Conservation (phyloP, 1,284 basidiomycete genomes). For the Boletus smithii region DNA sequence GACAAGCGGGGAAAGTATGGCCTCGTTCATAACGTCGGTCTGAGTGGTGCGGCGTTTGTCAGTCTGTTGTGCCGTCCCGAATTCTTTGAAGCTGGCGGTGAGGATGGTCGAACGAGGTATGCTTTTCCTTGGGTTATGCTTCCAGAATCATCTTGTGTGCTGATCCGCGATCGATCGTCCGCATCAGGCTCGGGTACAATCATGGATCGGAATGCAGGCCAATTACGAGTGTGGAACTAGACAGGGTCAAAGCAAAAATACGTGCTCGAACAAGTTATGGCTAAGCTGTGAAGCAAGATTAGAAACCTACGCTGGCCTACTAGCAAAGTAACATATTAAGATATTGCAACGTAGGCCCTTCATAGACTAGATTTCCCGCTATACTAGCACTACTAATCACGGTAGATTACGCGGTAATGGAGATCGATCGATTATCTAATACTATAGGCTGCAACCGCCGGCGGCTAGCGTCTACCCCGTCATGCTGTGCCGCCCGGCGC, state of each 20-base stretch:
- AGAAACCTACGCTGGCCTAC: too few species aligned
- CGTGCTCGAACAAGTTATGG: too few species aligned
- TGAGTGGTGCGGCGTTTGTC: constrained; percentile 76
- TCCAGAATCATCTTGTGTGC: background rate
- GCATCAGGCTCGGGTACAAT: constrained; percentile 68
- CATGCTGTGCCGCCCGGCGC: too few species aligned
- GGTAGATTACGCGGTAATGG: too few species aligned
- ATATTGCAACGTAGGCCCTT: too few species aligned
- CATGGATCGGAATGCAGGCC: constrained; percentile 65
- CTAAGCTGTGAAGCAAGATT: too few species aligned
- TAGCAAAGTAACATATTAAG: too few species aligned
- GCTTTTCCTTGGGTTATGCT: constrained; percentile 6
- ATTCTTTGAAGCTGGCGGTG: constrained; percentile 59
- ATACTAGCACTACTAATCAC: too few species aligned
- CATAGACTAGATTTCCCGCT: too few species aligned
- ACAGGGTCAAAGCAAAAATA: constrained; percentile 66
- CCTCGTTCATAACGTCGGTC: constrained; percentile 80
- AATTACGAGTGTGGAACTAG: constrained; percentile 58
- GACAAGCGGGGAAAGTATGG: constrained; percentile 76
- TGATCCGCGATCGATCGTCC: background rate
- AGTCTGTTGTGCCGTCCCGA: constrained; percentile 70
- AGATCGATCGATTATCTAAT: too few species aligned
- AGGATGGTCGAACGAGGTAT: constrained; percentile 63
- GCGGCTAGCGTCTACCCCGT: too few species aligned
- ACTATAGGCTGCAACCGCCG: too few species aligned